Conservation (phyloP, 495 filamentous ascomycete genomes). For the Pseudomonodictys pantanalensis region DNA sequence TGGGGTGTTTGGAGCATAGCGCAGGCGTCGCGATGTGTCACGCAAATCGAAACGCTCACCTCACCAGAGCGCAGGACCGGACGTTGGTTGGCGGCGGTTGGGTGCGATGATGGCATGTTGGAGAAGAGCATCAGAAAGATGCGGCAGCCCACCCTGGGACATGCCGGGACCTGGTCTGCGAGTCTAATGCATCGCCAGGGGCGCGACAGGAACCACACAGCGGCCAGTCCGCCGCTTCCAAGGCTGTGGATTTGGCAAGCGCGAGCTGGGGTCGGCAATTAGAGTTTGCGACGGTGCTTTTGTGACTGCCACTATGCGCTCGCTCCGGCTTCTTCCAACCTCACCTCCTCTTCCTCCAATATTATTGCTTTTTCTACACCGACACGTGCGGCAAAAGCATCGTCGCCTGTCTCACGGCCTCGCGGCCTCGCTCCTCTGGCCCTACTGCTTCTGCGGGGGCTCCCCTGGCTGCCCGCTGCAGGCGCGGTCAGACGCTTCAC, state of each 20-base stretch:
- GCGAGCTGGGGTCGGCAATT: conserved; percentile 28
- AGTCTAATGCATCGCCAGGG: background rate
- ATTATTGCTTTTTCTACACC: conserved; percentile 3
- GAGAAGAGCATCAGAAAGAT: too few relatives aligned
- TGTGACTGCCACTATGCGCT: conserved; percentile 1
- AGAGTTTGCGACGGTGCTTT: conserved; percentile 28
- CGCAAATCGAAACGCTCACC: conserved; percentile 7
- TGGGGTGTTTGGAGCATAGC: conserved; percentile 15
- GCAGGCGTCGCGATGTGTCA: conserved; percentile 23
- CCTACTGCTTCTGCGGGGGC: background rate
- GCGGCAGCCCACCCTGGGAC: background rate
- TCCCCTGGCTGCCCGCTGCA: background rate
- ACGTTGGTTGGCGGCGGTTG: background rate
- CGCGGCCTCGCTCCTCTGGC: background rate
- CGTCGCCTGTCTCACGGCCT: background rate
- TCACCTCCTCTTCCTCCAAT: background rate
- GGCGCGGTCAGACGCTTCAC: conserved; percentile 21
- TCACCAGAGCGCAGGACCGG: too few relatives aligned
- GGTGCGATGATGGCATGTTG: background rate
- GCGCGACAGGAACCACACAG: conserved; percentile 7
- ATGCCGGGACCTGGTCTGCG: too few relatives aligned
- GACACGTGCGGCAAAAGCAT: conserved; percentile 10
- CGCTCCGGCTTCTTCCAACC: conserved; percentile 4
- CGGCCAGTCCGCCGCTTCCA: conserved; percentile 23
- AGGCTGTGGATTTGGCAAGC: conserved; percentile 23